Evolutionary conservation across 495 filamentous ascomycete genomes (phyloP).

Genomic region (Beverwykella pulmonaria): DNA sequence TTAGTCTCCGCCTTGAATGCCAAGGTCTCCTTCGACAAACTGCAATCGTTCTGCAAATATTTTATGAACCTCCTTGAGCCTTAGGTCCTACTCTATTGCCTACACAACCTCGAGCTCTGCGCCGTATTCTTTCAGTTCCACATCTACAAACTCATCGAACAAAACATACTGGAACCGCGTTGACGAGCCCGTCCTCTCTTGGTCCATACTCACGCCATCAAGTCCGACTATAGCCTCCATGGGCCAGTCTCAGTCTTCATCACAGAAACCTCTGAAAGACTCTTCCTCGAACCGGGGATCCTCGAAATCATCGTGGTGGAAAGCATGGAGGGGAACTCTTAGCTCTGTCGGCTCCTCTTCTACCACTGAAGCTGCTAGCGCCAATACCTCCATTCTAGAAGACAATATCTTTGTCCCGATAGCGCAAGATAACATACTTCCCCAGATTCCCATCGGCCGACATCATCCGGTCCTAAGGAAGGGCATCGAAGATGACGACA

Average conservation of each 20-base stretch:
- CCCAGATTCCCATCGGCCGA: constrained; percentile 18
- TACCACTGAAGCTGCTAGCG: not conserved
- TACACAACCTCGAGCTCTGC: not conserved
- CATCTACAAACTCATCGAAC: not conserved
- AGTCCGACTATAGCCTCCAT: not conserved
- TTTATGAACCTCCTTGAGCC: not conserved
- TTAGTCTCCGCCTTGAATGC: not conserved
- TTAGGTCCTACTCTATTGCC: not conserved
- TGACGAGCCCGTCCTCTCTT: not conserved
- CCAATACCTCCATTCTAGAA: not conserved
- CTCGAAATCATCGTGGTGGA: not conserved
- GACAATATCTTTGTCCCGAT: constrained; percentile 33
- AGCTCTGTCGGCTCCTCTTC: not conserved
- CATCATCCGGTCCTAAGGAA: constrained; percentile 22
- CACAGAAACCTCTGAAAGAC: not conserved
- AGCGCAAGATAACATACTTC: constrained; percentile 16
- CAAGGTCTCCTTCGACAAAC: not conserved
- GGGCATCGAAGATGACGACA: constrained; percentile 17
- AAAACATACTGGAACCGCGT: not conserved
- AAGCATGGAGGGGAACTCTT: not conserved
- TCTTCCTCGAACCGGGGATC: not conserved
- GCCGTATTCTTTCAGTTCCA: not conserved
- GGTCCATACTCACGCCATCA: not conserved
- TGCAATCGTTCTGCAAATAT: not conserved
- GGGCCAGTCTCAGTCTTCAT: not conserved